Conservation (phyloP, 1,139 yeast genomes). For the Candida neerlandica region DNA sequence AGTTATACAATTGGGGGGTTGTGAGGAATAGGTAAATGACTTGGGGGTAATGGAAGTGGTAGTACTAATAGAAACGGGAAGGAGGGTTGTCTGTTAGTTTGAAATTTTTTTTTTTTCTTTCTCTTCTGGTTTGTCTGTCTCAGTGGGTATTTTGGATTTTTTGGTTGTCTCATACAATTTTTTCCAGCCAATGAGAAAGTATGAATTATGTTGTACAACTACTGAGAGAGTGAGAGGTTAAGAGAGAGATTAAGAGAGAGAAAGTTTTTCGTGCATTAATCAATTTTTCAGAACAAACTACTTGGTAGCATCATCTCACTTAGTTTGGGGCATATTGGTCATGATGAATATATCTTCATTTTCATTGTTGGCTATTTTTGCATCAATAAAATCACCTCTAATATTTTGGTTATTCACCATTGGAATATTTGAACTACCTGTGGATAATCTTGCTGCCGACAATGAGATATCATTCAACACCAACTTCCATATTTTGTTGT, state of each 20-base stretch:
- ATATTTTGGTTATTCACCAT: constrained; percentile 13
- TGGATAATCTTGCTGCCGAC: constrained; percentile 54
- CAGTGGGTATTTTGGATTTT: too few species aligned
- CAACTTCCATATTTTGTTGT: constrained; percentile 34
- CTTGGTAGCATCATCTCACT: not conserved
- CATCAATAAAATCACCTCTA: constrained; percentile 19
- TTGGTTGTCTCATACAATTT: not conserved
- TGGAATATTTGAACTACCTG: constrained; percentile 35
- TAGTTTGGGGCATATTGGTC: not conserved
- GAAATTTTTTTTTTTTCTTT: constrained; percentile 3
- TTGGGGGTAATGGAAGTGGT: not conserved
- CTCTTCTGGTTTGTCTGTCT: not conserved
- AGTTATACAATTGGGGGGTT: not conserved
- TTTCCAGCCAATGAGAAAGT: constrained; percentile 6
- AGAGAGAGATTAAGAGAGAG: not conserved
- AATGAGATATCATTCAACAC: constrained; percentile 51
- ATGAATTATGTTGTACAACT: constrained; percentile 2
- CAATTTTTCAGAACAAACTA: too few species aligned
- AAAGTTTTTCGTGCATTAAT: not conserved
- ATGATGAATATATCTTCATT: constrained; percentile 15
- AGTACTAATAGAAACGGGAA: not conserved
- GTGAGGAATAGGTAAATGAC: not conserved
- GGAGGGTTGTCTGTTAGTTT: not conserved
- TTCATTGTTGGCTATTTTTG: constrained; percentile 11
- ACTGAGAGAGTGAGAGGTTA: not conserved